Percentiles rank a stretch among this genome's conserved stretches.
These are phyloP conservation scores for Wickerhamiella qilinensis DNA, from an alignment of 805 yeast genomes.

Conservation along the genomic window DNA sequence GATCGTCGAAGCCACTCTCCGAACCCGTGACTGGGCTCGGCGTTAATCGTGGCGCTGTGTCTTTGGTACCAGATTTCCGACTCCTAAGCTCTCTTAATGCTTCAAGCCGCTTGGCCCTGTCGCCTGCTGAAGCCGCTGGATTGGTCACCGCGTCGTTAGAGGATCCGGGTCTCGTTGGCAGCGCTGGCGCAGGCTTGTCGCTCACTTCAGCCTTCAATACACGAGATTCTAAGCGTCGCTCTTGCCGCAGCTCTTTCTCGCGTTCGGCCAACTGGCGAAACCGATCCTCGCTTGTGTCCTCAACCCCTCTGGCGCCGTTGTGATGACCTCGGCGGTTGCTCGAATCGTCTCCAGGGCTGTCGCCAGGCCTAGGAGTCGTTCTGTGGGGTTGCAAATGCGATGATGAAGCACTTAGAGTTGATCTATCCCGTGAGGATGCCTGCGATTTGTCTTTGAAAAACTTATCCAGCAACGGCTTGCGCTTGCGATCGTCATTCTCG, in stretches of 20 bases:
- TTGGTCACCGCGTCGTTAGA: too few relatives aligned
- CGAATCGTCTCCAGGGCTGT: neutral
- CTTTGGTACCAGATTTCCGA: neutral
- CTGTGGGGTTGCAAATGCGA: too few relatives aligned
- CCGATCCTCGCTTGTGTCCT: neutral
- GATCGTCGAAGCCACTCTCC: too few relatives aligned
- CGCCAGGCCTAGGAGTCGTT: too few relatives aligned
- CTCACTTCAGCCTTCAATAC: neutral
- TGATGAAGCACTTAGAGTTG: too few relatives aligned
- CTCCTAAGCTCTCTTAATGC: neutral
- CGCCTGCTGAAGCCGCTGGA: too few relatives aligned
- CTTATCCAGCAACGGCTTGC: neutral
- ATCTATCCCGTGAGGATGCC: too few relatives aligned
- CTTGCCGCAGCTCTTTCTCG: neutral
- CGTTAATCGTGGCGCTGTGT: too few relatives aligned
- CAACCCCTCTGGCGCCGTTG: neutral
- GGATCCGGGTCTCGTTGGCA: neutral
- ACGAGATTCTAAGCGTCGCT: neutral
- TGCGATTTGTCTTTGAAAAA: neutral
- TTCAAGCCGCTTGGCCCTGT: neutral
- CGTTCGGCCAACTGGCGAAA: neutral
- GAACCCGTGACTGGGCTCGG: too few relatives aligned
- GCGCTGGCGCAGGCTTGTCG: neutral
- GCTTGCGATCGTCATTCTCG: neutral
- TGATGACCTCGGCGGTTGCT: too few relatives aligned